Base-by-base conservation (phyloP, 257 asterid species). In the Solanum verrucosum region DNA sequence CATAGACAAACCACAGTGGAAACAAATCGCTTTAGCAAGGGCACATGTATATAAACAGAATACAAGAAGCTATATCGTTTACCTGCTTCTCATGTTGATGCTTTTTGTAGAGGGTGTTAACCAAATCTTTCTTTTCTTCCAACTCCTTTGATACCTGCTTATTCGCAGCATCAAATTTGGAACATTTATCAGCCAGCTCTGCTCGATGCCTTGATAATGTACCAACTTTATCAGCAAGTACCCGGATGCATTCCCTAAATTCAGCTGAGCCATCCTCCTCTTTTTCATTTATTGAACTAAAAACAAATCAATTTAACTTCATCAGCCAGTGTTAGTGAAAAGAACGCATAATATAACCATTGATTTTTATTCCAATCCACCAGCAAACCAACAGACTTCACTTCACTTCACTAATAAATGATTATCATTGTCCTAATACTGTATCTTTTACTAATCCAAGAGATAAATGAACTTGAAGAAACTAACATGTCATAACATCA, bases 71-170 rank as follows among this genome's bases (percentile, higher is more conserved):
- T 20, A 52, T 37, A 11, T 79, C 13, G 3, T 23, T 87, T 89
- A 94, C 99, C 99, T 97, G 99, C 91, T 97, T 97, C 92, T 97
- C 99, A 37, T 88, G 96, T 90, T 95, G 98, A 93, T 94, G 97
- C 92, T 96, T 96, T 56, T 90, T 71, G 88, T 97, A 97, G 73
- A 97, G 98, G 3, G 96, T 91, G 92, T 89, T 94, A 60, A 94
- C 92, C 92, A 94, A 85, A 89, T 95, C 98, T 90, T 93, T 94
- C 92, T 97, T 96, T 88, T 97, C 99, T 81, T 94, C 98, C 65
- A 96, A 88, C 89, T 96, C 99, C 93, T 94, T 94, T 12, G 84
- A 84, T 16, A 95, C 95, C 91, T 91, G 92, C 88, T 94, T 97
- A 68, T 88, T 92, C 68, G 92, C 88, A 88, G 95, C 92, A 92